These are phyloP conservation scores for Tranzscheliella williamsii DNA, from an alignment of 1,284 basidiomycete species.

Conservation along the genomic window DNA sequence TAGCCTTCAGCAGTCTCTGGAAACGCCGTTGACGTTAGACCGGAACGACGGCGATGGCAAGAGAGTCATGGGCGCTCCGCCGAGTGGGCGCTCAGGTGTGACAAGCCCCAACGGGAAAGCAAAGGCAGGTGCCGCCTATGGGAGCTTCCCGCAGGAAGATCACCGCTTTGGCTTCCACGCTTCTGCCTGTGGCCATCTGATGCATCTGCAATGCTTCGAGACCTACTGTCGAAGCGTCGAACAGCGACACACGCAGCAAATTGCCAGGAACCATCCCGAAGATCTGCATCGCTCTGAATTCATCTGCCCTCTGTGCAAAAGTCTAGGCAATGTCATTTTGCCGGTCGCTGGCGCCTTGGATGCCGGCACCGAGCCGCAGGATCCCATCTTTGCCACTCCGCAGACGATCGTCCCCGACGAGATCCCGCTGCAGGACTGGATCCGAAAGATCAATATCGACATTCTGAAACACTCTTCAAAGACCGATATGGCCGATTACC, in stretches of 20 bases:
- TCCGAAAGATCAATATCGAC: constrained; percentile 60
- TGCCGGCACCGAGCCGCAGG: neutral
- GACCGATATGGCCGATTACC: constrained; percentile 40
- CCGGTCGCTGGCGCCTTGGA: constrained; percentile 68
- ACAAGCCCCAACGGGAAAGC: constrained; percentile 5
- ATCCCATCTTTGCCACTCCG: constrained; percentile 4
- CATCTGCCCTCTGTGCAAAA: constrained; percentile 98
- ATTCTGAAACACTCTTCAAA: constrained; percentile 55
- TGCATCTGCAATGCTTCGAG: constrained; percentile 94
- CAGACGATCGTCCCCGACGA: constrained; percentile 20
- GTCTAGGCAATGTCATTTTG: constrained; percentile 88
- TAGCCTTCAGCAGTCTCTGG: constrained; percentile 76
- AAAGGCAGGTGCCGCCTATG: constrained; percentile 59
- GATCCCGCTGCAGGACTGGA: constrained; percentile 54
- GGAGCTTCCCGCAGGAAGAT: constrained; percentile 48
- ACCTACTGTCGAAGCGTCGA: constrained; percentile 85
- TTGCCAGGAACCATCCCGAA: constrained; percentile 92
- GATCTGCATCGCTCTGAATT: constrained; percentile 88
- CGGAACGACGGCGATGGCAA: constrained; percentile 41
- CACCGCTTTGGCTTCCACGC: constrained; percentile 71
- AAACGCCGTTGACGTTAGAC: constrained; percentile 63
- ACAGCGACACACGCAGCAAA: constrained; percentile 83
- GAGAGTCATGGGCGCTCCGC: constrained; percentile 34
- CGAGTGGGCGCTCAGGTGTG: constrained; percentile 14
- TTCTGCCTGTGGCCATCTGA: constrained; percentile 93